These are phyloP conservation scores for Alliaria petiolata DNA, from an alignment of 345 rosid species.

Conservation along the genomic window DNA sequence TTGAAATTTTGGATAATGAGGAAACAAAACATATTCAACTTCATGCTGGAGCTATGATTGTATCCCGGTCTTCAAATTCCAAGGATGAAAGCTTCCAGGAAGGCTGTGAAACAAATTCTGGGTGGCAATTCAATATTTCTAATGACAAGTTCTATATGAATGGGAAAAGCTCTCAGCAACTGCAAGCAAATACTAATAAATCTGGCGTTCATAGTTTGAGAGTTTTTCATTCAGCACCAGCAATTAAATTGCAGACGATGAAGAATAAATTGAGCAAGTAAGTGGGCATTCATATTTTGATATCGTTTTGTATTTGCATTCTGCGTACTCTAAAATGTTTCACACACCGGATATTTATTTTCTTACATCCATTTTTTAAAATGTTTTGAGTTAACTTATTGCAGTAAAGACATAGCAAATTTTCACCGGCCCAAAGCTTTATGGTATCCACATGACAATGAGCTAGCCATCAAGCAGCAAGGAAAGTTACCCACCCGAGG, in stretches of 20 bases:
- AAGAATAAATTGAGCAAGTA: conserved; percentile 97
- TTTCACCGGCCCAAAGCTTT: conserved; percentile 94
- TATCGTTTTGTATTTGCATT: conserved; percentile 1
- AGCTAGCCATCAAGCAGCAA: conserved; percentile 84
- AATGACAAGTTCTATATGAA: conserved; percentile 90
- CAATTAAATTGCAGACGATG: conserved; percentile 89
- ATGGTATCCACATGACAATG: conserved; percentile 97
- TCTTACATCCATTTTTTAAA: conserved; percentile 5
- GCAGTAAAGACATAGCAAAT: conserved; percentile 90
- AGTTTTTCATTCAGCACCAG: conserved; percentile 92
- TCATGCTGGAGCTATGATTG: conserved; percentile 93
- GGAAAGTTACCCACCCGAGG: conserved; percentile 75
- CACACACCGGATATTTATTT: neutral
- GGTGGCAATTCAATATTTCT: conserved; percentile 90
- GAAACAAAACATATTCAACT: conserved; percentile 63
- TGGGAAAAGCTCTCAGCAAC: conserved; percentile 81
- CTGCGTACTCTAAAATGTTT: neutral
- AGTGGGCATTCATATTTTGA: conserved; percentile 28
- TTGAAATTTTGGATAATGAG: conserved; percentile 71
- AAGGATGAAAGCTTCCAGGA: conserved; percentile 43
- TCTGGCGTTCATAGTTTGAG: conserved; percentile 66
- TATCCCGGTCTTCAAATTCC: conserved; percentile 51
- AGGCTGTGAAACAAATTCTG: conserved; percentile 46
- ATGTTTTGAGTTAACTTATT: conserved; percentile 12
- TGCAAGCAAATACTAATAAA: conserved; percentile 74